Percentiles rank a stretch among this genome's conserved stretches.
phyloP scores from a whole-genome alignment of 371 early-diverging fungal genomes.

The Catenaria anguillulae region DNA sequence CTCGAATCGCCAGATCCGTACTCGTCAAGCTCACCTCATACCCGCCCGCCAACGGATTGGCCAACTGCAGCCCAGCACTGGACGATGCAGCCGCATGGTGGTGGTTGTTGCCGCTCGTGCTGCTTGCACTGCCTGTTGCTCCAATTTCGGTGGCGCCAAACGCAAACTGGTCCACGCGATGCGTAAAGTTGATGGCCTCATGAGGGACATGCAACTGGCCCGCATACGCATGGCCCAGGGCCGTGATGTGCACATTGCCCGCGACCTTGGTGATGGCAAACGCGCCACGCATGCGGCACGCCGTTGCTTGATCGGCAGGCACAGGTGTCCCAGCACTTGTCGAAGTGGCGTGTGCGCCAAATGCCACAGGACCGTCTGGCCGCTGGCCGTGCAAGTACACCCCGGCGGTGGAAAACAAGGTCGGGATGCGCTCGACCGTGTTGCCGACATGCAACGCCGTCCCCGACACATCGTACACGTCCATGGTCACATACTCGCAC shows the following conservation, averaged over 20 bases:
- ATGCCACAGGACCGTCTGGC: background rate
- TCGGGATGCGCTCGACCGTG: background rate
- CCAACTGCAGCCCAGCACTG: slow-evolving; percentile 22
- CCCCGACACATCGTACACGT: background rate
- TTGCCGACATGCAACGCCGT: background rate
- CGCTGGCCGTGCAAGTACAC: background rate
- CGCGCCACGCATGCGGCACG: slow-evolving; percentile 62
- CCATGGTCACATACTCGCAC: slow-evolving; percentile 34
- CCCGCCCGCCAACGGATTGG: slow-evolving; percentile 71
- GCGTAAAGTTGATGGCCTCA: slow-evolving; percentile 82
- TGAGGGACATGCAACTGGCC: slow-evolving; percentile 44
- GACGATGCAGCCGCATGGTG: slow-evolving; percentile 46
- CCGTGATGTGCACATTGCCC: slow-evolving; percentile 81
- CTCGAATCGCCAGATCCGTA: too few species aligned
- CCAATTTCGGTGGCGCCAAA: slow-evolving; percentile 72
- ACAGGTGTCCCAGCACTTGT: background rate
- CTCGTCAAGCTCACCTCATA: slow-evolving; percentile 44
- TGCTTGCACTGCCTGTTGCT: too few species aligned
- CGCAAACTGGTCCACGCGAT: slow-evolving; percentile 75
- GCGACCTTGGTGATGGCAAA: slow-evolving; percentile 60
- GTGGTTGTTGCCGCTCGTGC: too few species aligned
- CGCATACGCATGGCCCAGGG: slow-evolving; percentile 74
- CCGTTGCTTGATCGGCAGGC: slow-evolving; percentile 15
- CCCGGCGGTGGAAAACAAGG: background rate
- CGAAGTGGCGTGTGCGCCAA: background rate